A percentile compares a stretch with the other conserved stretches of the same genome.
Conservation (phyloP, 305 asterid species). For the Solanum aculeatissimum region DNA sequence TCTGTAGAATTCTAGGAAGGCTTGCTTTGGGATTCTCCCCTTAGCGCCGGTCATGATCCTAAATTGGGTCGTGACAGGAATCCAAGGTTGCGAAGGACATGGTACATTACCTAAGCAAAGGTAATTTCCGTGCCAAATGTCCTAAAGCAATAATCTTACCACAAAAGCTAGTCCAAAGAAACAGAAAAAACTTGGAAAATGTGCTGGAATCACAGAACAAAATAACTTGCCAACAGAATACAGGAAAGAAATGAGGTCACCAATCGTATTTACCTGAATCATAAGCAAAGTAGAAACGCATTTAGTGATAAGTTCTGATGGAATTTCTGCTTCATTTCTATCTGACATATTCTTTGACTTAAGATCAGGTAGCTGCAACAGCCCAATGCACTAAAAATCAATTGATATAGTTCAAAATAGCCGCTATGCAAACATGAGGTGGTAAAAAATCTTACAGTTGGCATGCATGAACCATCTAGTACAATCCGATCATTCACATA, state of each 20-base stretch:
- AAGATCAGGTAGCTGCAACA: conserved; percentile 44
- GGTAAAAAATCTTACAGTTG: conserved; percentile 31
- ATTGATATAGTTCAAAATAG: conserved; percentile 2
- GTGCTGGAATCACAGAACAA: not conserved
- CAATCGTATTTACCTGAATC: conserved; percentile 65
- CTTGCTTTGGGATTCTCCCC: too few relatives aligned
- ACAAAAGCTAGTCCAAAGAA: not conserved
- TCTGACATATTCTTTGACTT: conserved; percentile 28
- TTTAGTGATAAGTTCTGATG: conserved; percentile 72
- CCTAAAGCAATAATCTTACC: not conserved
- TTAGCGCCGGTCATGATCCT: too few relatives aligned
- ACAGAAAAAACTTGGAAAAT: not conserved
- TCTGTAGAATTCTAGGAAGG: too few relatives aligned
- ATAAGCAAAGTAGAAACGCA: conserved; percentile 84
- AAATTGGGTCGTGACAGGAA: too few relatives aligned
- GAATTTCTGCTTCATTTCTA: conserved; percentile 48
- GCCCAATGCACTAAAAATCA: conserved; percentile 6
- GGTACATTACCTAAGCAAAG: not conserved
- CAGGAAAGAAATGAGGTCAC: not conserved
- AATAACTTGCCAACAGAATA: not conserved
- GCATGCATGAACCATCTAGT: conserved; percentile 39
- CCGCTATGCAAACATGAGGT: not conserved
- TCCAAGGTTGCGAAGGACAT: not conserved
- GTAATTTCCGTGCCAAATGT: not conserved
- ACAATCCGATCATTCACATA: conserved; percentile 71